Percentiles rank a stretch among this genome's conserved stretches.
These are phyloP conservation scores for Colletotrichum tropicicola DNA, from an alignment of 2,329 filamentous ascomycete species.

Conservation along the genomic window DNA sequence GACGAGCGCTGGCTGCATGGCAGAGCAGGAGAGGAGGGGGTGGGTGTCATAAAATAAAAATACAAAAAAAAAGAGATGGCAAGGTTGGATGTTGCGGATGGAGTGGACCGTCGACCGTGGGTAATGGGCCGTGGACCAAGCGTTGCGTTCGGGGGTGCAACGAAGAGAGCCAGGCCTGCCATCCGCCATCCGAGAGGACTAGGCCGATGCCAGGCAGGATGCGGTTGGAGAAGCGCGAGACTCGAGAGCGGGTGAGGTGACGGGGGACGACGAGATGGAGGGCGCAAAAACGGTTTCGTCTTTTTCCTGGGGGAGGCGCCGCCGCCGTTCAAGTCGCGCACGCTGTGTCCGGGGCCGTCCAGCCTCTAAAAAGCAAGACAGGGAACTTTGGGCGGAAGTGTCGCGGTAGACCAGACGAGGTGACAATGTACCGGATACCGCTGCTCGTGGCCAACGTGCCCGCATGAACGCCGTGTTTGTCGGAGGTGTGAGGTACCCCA, in stretches of 20 bases:
- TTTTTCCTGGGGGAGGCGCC: slow-evolving; percentile 12
- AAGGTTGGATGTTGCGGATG: slow-evolving; percentile 30
- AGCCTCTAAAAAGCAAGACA: slow-evolving; percentile 20
- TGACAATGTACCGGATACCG: slow-evolving; percentile 12
- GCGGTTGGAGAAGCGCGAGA: neutral
- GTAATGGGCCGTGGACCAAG: slow-evolving; percentile 15
- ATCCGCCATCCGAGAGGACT: neutral
- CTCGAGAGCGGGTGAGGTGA: neutral
- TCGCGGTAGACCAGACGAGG: slow-evolving; percentile 12
- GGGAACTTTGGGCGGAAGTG: neutral
- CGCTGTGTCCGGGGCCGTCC: slow-evolving; percentile 13
- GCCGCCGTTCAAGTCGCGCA: slow-evolving; percentile 20
- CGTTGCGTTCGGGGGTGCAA: slow-evolving; percentile 20
- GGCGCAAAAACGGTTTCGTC: neutral
- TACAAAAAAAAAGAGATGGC: slow-evolving; percentile 21
- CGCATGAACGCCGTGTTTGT: neutral
- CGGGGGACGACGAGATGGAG: neutral
- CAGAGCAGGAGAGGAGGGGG: slow-evolving; percentile 9
- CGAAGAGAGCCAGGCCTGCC: slow-evolving; percentile 3
- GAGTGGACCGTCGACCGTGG: slow-evolving; percentile 19
- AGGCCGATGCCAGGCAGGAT: neutral
- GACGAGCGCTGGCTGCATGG: slow-evolving; percentile 32
- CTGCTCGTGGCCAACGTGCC: neutral
- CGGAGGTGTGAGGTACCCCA: neutral
- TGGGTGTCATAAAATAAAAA: slow-evolving; percentile 18